phyloP scores from a whole-genome alignment of 805 yeast genomes.

The Sporopachydermia lactativora region DNA sequence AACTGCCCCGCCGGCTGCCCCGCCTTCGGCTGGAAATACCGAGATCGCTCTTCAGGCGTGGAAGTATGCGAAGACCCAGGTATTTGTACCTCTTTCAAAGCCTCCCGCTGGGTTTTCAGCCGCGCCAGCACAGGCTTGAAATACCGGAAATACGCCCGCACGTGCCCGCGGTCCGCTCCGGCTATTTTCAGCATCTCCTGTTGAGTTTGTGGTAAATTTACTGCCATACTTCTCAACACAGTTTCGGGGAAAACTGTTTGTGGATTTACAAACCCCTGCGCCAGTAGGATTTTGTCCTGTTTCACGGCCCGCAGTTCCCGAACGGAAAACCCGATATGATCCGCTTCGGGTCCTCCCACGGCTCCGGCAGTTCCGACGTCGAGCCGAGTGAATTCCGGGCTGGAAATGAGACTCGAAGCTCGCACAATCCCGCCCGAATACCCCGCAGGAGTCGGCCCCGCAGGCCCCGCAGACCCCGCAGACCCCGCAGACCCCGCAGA shows the following conservation, averaged over 20 bases:
- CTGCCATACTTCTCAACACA: slow-evolving; percentile 32
- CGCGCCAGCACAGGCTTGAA: slow-evolving; percentile 25
- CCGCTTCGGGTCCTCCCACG: not conserved
- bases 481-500: slow-evolving; percentile 3
- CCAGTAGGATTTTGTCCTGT: not conserved
- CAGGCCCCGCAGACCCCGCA: not conserved
- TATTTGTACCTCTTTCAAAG: not conserved
- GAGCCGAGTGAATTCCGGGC: not conserved
- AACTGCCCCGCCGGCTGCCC: slow-evolving; percentile 16
- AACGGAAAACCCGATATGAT: not conserved
- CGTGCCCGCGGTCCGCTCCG: slow-evolving; percentile 20
- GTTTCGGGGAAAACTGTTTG: not conserved
- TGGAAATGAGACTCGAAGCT: not conserved
- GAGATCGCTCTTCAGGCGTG: not conserved
- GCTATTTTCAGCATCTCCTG: slow-evolving; percentile 28
- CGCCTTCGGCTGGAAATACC: not conserved
- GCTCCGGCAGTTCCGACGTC: not conserved
- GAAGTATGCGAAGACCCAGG: not conserved
- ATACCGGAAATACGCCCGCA: slow-evolving; percentile 20
- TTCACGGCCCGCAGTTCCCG: not conserved
- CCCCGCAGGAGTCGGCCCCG: not conserved
- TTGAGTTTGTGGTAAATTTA: slow-evolving; percentile 35
- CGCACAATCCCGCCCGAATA: not conserved
- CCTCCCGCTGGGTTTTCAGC: slow-evolving; percentile 15
- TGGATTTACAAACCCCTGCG: not conserved